These are phyloP conservation scores for Vararia minispora DNA, from an alignment of 768 basidiomycete genomes.

Conservation along the genomic window DNA sequence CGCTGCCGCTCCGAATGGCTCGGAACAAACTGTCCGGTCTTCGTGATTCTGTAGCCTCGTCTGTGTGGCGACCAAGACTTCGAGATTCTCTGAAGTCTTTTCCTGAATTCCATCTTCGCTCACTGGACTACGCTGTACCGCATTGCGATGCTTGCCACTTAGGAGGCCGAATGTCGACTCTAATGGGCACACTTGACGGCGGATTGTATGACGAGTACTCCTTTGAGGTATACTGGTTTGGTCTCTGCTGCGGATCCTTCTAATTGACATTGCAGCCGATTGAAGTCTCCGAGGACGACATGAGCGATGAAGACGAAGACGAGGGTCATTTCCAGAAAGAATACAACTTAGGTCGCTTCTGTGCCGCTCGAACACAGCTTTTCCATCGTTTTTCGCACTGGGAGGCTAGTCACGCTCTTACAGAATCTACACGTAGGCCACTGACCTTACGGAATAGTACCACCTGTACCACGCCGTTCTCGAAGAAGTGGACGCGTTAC, in stretches of 20 bases:
- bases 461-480: slow-evolving; percentile 48
- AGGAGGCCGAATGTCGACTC: slow-evolving; percentile 54
- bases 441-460: slow-evolving; percentile 30
- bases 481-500: slow-evolving; percentile 47
- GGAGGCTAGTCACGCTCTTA: slow-evolving; percentile 44
- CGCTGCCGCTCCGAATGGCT: slow-evolving; percentile 52
- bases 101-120: slow-evolving; percentile 47
- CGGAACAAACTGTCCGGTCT: slow-evolving; percentile 62
- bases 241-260: background rate
- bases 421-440: background rate
- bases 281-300: slow-evolving; percentile 10
- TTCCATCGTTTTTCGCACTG: slow-evolving; percentile 73
- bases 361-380: slow-evolving; percentile 52
- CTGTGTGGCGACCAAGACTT: slow-evolving; percentile 69
- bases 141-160: slow-evolving; percentile 80
- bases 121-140: slow-evolving; percentile 44
- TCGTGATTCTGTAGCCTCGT: slow-evolving; percentile 69
- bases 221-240: slow-evolving; percentile 38
- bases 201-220: slow-evolving; percentile 59
- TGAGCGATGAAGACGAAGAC: slow-evolving; percentile 18
- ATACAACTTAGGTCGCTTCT: slow-evolving; percentile 71
- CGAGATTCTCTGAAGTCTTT: slow-evolving; percentile 52
- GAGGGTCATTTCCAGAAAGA: slow-evolving; percentile 19
- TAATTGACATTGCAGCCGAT: slow-evolving; percentile 3
- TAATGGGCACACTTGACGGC: slow-evolving; percentile 53